Conservation (phyloP, 1,284 basidiomycete species). For the Mycena sp. region DNA sequence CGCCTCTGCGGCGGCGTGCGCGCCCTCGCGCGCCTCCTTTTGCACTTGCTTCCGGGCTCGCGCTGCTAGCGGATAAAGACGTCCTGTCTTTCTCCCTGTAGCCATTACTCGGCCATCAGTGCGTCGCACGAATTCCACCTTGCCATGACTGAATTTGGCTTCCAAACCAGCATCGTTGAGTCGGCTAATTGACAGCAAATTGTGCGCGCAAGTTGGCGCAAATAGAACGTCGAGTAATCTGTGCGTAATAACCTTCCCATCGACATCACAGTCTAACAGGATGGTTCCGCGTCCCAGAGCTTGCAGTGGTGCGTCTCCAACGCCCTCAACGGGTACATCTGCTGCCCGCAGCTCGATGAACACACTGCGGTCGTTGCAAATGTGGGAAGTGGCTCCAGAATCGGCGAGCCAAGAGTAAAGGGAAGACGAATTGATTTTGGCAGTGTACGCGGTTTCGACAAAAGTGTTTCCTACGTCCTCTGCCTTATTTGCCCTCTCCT, state of each 20-base stretch:
- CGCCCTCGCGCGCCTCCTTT: not conserved
- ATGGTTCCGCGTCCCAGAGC: slow-evolving; percentile 9
- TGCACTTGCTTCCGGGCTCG: slow-evolving; percentile 10
- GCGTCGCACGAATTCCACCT: slow-evolving; percentile 6
- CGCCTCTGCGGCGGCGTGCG: slow-evolving; percentile 1
- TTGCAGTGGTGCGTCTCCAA: not conserved
- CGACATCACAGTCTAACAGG: slow-evolving; percentile 13
- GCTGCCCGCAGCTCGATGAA: not conserved
- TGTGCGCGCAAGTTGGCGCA: slow-evolving; percentile 2
- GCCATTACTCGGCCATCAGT: slow-evolving; percentile 4
- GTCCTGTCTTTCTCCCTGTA: not conserved
- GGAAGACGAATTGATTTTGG: too few species aligned
- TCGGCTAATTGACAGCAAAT: slow-evolving; percentile 6
- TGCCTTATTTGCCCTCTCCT: too few species aligned
- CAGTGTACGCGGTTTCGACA: too few species aligned
- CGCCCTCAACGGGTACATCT: not conserved
- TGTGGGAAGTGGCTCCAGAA: slow-evolving; percentile 18
- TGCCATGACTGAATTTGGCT: slow-evolving; percentile 6
- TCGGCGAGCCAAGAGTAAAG: slow-evolving; percentile 11
- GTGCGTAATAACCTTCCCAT: slow-evolving; percentile 8
- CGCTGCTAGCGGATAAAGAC: slow-evolving; percentile 4
- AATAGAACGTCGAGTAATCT: not conserved
- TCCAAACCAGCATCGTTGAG: slow-evolving; percentile 17
- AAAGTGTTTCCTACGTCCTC: too few species aligned
- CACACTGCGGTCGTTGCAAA: not conserved